Conservation (phyloP, 208 protist genomes). For the Jaenimonas drosophilae region DNA sequence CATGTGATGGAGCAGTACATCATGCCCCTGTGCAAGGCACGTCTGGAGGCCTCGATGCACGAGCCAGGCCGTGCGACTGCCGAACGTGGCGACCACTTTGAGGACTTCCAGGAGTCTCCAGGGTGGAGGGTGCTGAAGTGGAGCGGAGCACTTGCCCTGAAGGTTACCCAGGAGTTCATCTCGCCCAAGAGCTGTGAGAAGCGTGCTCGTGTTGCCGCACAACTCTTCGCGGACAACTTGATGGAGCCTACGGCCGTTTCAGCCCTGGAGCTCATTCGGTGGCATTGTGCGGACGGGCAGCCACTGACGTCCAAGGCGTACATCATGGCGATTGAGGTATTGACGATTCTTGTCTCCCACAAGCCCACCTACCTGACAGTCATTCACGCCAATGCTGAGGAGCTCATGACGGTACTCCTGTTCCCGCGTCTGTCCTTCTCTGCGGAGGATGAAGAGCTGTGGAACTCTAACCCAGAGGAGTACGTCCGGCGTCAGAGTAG, state of each 20-base stretch:
- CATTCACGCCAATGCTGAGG: constrained; percentile 46
- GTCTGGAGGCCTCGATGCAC: constrained; percentile 16
- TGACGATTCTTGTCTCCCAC: constrained; percentile 32
- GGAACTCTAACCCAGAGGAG: constrained; percentile 84
- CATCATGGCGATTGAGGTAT: constrained; percentile 69
- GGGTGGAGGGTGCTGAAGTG: constrained; percentile 63
- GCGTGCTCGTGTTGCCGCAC: constrained; percentile 35
- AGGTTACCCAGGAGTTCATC: constrained; percentile 48
- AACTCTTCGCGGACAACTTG: constrained; percentile 32
- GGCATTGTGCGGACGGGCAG: constrained; percentile 41
- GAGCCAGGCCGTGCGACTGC: constrained; percentile 5
- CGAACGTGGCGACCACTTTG: constrained; percentile 47
- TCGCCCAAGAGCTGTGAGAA: constrained; percentile 52
- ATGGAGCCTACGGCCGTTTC: constrained; percentile 24
- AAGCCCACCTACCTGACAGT: constrained; percentile 28
- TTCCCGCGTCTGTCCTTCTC: constrained; percentile 87
- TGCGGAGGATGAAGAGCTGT: constrained; percentile 78
- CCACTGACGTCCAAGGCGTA: constrained; percentile 75
- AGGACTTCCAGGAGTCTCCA: constrained; percentile 39
- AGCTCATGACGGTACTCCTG: constrained; percentile 68
- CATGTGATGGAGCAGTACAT: constrained; percentile 20
- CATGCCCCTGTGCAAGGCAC: constrained; percentile 29
- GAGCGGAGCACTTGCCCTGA: constrained; percentile 28
- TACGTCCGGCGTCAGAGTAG: constrained; percentile 85
- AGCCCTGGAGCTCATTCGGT: constrained; percentile 56